Evolutionary conservation across 78 protist species (phyloP), one percentile per base, ranked within the genome.

Genomic region (Planoprotostelium fungivorum): DNA sequence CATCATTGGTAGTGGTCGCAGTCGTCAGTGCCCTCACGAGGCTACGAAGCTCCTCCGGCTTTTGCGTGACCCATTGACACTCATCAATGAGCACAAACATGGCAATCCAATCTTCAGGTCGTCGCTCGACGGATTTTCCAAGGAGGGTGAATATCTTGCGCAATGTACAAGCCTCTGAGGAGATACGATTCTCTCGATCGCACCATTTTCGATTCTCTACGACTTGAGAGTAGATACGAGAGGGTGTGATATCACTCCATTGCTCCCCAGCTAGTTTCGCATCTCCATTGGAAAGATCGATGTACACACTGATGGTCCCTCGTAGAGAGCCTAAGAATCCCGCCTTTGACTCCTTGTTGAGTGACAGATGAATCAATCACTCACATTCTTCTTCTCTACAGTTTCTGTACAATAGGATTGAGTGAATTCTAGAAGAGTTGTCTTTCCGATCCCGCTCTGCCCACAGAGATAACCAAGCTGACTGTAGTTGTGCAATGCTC

Each of bases 371-470:
- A 51, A 51, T 51, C 31, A 51, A 51, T 51, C 73, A 5, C 73
- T 51, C 73, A 51, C 73, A 51, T 51, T 51, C 73, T 51, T 51
- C n/a, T n/a, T n/a, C 73, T 51, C 31, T 51, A 16, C 73, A 25
- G 73, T 51, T 16, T 51, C 31, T 25, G 73, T 51, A 51, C 73
- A 51, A 16, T 51, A 16, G 16, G 5, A 25, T 25, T 16, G 73
- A 51, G 73, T 51, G 73, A 51, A 51, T 16, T 51, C 73, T 16
- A 51, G 73, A 51, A 51, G 73, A 51, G 73, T 51, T 51, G 73
- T 51, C 73, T 51, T 51, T 51, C 73, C 73, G 73, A 51, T 51
- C 73, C 73, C 73, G 73, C 73, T 51, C 73, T 51, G 73, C 31
- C 73, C 73, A 51, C 73, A 51, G 16, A 51, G 73, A 51, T 51